These are phyloP conservation scores for Cordyceps pruinosa DNA, from an alignment of 2,329 filamentous ascomycete genomes.

Conservation along the genomic window DNA sequence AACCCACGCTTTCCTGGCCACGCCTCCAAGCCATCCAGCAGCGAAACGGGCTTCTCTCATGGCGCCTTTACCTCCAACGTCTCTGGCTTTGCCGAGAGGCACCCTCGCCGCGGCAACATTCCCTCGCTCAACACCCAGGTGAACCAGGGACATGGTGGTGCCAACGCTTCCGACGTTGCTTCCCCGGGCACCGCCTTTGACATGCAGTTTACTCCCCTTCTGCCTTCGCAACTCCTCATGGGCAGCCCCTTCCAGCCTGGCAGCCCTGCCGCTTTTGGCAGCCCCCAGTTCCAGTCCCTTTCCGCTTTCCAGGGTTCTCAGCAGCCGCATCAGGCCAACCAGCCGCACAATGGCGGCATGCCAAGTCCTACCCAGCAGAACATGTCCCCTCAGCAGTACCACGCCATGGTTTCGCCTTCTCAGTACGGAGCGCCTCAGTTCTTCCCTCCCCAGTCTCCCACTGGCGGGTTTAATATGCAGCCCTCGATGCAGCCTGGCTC, in stretches of 20 bases:
- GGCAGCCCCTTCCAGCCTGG: conserved; percentile 96
- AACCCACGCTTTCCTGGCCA: conserved; percentile 60
- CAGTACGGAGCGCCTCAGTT: conserved; percentile 76
- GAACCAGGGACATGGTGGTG: conserved; percentile 34
- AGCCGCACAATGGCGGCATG: conserved; percentile 55
- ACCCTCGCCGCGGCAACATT: conserved; percentile 77
- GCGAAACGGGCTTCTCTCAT: conserved; percentile 87
- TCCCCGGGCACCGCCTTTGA: conserved; percentile 86
- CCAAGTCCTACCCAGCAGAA: conserved; percentile 69
- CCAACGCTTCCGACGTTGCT: conserved; percentile 65
- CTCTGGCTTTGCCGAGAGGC: conserved; percentile 77
- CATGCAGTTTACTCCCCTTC: conserved; percentile 96
- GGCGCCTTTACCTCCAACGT: conserved; percentile 86
- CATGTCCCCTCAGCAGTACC: conserved; percentile 77
- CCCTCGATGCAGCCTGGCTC: conserved; percentile 58
- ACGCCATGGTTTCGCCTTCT: conserved; percentile 78
- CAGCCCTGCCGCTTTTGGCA: conserved; percentile 82
- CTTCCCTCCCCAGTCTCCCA: conserved; percentile 84
- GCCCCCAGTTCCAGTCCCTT: conserved; percentile 84
- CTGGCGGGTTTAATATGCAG: conserved; percentile 59
- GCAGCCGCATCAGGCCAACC: conserved; percentile 42
- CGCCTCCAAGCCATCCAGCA: conserved; percentile 72
- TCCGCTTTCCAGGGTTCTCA: conserved; percentile 57
- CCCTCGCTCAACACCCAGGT: conserved; percentile 87
- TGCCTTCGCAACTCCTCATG: conserved; percentile 88